A percentile compares a stretch with the other conserved stretches of the same genome.
Conservation (phyloP, 2,329 filamentous ascomycete genomes). For the Endoconidiophora polonica region DNA sequence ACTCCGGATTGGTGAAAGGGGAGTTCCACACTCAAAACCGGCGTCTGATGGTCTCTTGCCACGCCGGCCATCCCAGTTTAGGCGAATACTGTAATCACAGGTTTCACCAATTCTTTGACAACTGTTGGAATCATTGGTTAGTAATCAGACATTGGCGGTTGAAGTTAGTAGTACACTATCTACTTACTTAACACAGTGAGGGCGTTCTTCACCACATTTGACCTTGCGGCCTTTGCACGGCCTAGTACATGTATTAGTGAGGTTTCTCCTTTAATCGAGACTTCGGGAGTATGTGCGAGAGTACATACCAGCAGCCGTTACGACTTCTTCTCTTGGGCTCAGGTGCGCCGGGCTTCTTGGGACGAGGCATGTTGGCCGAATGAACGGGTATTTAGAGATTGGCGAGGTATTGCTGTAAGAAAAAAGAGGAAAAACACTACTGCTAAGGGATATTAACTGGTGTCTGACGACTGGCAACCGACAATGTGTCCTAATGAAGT, state of each 20-base stretch:
- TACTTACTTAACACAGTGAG: slow-evolving; percentile 46
- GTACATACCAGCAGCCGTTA: slow-evolving; percentile 29
- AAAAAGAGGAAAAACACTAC: not conserved
- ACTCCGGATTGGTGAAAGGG: slow-evolving; percentile 17
- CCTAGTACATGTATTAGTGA: slow-evolving; percentile 26
- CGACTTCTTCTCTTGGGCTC: slow-evolving; percentile 29
- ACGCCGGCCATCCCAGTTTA: slow-evolving; percentile 61
- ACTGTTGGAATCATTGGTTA: slow-evolving; percentile 17
- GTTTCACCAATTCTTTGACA: slow-evolving; percentile 54
- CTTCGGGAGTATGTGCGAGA: not conserved
- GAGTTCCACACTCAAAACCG: slow-evolving; percentile 5
- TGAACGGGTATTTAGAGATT: not conserved
- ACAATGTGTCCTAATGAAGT: no score
- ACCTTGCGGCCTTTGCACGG: slow-evolving; percentile 58
- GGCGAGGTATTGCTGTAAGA: not conserved
- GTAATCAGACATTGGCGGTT: not conserved
- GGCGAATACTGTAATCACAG: slow-evolving; percentile 66
- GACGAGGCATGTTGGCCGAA: slow-evolving; percentile 23
- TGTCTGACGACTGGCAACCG: no score
- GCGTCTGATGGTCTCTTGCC: slow-evolving; percentile 14
- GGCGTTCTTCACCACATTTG: slow-evolving; percentile 68
- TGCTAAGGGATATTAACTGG: not conserved
- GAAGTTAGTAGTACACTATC: not conserved
- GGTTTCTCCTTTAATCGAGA: not conserved
- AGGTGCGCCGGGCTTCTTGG: slow-evolving; percentile 26